Percentiles rank a stretch among this genome's conserved stretches.
phyloP scores from a whole-genome alignment of 192 early-diverging fungal species.

The Coemansia reversa region DNA sequence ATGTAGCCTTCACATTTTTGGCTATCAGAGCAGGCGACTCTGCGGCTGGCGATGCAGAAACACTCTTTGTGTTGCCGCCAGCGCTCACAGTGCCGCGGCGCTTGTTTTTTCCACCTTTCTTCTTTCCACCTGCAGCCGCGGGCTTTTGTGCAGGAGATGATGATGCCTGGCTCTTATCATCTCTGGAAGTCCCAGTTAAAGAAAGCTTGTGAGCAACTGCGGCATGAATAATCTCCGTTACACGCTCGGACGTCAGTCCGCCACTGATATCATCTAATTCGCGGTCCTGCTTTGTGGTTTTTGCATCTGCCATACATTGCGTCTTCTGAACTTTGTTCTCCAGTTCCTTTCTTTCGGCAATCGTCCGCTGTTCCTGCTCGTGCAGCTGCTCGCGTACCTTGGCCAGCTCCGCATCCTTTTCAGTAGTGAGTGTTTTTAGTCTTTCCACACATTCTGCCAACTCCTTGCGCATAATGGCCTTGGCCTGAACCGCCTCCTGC shows the following conservation, averaged over 20 bases:
- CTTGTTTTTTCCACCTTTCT: slow-evolving; percentile 37
- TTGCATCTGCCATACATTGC: not conserved
- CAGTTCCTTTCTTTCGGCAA: not conserved
- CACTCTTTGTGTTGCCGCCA: not conserved
- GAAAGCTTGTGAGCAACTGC: slow-evolving; percentile 23
- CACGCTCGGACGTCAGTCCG: slow-evolving; percentile 22
- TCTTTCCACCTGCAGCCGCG: slow-evolving; percentile 12
- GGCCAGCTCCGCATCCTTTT: slow-evolving; percentile 12
- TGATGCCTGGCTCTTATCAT: not conserved
- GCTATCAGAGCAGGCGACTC: not conserved
- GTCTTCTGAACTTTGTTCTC: not conserved
- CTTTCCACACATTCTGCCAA: slow-evolving; percentile 20
- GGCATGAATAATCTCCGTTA: slow-evolving; percentile 23
- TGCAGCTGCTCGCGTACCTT: slow-evolving; percentile 14
- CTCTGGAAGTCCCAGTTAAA: not conserved
- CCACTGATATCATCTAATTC: not conserved
- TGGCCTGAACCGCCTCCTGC: slow-evolving; percentile 27
- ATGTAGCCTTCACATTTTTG: not conserved
- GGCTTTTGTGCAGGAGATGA: slow-evolving; percentile 8
- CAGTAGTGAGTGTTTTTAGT: not conserved
- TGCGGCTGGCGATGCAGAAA: slow-evolving; percentile 17
- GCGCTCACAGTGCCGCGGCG: slow-evolving; percentile 23
- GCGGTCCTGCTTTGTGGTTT: not conserved
- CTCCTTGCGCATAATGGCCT: slow-evolving; percentile 34
- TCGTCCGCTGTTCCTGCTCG: not conserved